A percentile compares a stretch with the other conserved stretches of the same genome.
These are phyloP conservation scores for Pythium graminicola DNA, from an alignment of 352 stramenopile species.

Conservation along the genomic window DNA sequence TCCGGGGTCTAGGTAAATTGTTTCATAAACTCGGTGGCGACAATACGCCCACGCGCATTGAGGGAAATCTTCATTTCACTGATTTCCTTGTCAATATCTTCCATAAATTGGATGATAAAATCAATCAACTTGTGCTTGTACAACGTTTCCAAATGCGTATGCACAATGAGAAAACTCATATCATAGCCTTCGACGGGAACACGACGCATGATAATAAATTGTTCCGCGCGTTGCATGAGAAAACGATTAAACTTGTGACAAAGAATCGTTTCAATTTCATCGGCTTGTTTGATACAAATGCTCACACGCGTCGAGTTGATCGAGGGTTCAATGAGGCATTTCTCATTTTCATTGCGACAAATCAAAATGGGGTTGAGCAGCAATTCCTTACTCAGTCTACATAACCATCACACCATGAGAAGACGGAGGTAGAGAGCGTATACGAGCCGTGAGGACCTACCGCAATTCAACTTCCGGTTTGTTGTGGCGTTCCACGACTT, in stretches of 20 bases:
- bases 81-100: conserved; percentile 97
- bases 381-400: conserved; percentile 88
- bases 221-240: conserved; percentile 94
- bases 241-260: conserved; percentile 95
- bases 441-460: too few relatives aligned
- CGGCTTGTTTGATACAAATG: conserved; percentile 95
- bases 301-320: conserved; percentile 95
- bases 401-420: background rate
- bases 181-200: conserved; percentile 91
- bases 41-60: conserved; percentile 89
- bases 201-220: conserved; percentile 94
- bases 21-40: conserved; percentile 94
- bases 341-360: conserved; percentile 90
- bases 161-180: conserved; percentile 94
- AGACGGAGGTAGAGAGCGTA: too few relatives aligned
- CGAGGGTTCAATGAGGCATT: conserved; percentile 91
- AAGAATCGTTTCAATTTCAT: conserved; percentile 92
- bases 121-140: conserved; percentile 97
- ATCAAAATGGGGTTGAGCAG: conserved; percentile 93
- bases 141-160: conserved; percentile 92
- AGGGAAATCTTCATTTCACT: conserved; percentile 96
- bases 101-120: conserved; percentile 98
- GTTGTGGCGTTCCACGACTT: conserved; percentile 95
- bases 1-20: conserved; percentile 88
- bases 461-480: conserved; percentile 93